Evolutionary conservation across 352 stramenopile species (phyloP), one percentile per base, ranked within the genome.

Genomic region (Pythium brassicae): DNA sequence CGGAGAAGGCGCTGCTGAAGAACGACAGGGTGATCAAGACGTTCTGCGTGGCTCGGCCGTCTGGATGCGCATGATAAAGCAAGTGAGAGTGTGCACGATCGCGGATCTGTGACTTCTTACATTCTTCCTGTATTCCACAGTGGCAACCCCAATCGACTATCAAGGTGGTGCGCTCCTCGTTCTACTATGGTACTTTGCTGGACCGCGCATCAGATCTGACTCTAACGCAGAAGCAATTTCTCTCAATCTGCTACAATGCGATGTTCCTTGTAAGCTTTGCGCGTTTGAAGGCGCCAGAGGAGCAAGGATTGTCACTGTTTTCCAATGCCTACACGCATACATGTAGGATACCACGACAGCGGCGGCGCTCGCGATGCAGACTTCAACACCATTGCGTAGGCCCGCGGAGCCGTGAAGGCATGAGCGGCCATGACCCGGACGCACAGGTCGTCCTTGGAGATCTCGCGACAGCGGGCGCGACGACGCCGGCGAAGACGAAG

Each of bases 351-450:
- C 3, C 7, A 27, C 43, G 10, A 14, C 25, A 3, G 14, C 43
- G 1, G 43, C 25, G 6, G 43, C 43, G 1, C n/a, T 26, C n/a
- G 10, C 22, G 15, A 9, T 50, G 2, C 44, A 50, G 17, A 50
- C 44, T 59, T 61, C 10, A 68, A 63, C 39, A 57, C 51, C 14
- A 63, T 50, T 5, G 32, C 43, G 10, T 50, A 63, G 35, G 57
- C 55, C 43, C 19, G 43, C 20, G 25, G 25, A 25, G 43, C 25
- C 0, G 43, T 19, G 25, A 48, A 48, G 22, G 43, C 10, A 12
- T 48, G 43, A 48, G 43, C n/a, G 25, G 44, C 22, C 22, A 50
- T 20, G 44, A 34, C 0, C 44, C 20, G 5, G 44, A 50, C 6
- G 22, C 20, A 2, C 12, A 12, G 17, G 8, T 50, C 19, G 9